Base-by-base conservation (phyloP, 1,284 basidiomycete species). In the Wallemia mellicola region DNA sequence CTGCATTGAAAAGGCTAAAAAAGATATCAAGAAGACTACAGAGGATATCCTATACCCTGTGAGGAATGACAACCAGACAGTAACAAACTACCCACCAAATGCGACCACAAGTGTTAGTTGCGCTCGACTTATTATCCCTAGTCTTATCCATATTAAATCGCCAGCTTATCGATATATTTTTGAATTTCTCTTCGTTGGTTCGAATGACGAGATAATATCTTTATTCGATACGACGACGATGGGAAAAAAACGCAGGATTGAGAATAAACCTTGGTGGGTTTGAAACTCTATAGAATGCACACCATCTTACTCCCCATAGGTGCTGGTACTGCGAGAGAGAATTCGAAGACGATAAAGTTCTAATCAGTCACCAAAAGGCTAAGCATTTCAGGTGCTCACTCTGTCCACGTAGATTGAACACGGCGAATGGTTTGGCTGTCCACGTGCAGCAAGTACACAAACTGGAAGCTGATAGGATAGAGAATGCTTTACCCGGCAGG, bases 271-370 rank as follows among this genome's bases (percentile, higher is more conserved):
- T 7, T 48, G 38, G 38, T 32, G 30, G 19, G 30, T 32, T 9
- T 32, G 17, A 28, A 26, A 55, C 1, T 27, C 15, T 61, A 58
- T 58, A 22, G 61, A 59, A 30, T 33, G 58, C 26, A 63, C 57
- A 32, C 59, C 48, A 27, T 58, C 2, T 62, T 88, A 86, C 73
- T 87, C 82, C 84, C 48, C 86, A 87, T 22, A 91, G 87, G 86
- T 92, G 87, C 73, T 95, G 89, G 92, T 95, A 95, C 71, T 95
- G 91, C 76, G 92, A 98, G 73, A 81, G 89, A 70, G 92, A 92
- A 71, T 95, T 94, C 67, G 88, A 94, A 71, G 89, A 94, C 78
- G 88, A 91, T 71, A 92, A 92, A 73, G 94, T 98, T 62, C 78
- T 98, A 63, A 84, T 98, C 78, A 87, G 94, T 70, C 92, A 98